phyloP scores from a whole-genome alignment of 2,329 filamentous ascomycete genomes.

The Pestalotiopsis sp. region DNA sequence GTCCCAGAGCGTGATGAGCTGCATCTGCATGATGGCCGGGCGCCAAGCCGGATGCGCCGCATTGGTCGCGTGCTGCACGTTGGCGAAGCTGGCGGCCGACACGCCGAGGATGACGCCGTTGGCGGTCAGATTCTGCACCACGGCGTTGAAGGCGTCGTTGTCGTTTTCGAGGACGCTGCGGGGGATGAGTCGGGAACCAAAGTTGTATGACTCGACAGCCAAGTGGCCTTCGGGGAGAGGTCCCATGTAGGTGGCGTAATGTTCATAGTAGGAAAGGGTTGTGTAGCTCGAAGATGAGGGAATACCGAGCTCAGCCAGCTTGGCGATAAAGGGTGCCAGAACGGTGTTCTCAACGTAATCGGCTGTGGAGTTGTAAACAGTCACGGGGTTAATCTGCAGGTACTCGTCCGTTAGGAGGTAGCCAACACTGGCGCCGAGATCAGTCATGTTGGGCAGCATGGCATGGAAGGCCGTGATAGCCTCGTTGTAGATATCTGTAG shows the following conservation, averaged over 20 bases:
- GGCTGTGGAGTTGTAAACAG: slow-evolving; percentile 29
- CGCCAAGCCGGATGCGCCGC: slow-evolving; percentile 38
- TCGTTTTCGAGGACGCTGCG: slow-evolving; percentile 32
- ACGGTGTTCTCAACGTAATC: slow-evolving; percentile 28
- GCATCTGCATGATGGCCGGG: slow-evolving; percentile 25
- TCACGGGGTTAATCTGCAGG: slow-evolving; percentile 27
- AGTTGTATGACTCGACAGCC: slow-evolving; percentile 32
- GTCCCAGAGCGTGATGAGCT: slow-evolving; percentile 29
- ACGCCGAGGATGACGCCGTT: slow-evolving; percentile 32
- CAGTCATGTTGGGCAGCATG: slow-evolving; percentile 26
- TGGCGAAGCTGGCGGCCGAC: slow-evolving; percentile 26
- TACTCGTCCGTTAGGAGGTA: slow-evolving; percentile 22
- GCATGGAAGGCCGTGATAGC: slow-evolving; percentile 26
- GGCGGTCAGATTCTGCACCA: slow-evolving; percentile 32
- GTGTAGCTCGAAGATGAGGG: slow-evolving; percentile 25
- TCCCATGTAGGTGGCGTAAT: slow-evolving; percentile 38
- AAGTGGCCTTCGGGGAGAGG: slow-evolving; percentile 36
- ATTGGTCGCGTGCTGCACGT: slow-evolving; percentile 24
- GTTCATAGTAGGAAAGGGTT: slow-evolving; percentile 33
- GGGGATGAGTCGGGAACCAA: slow-evolving; percentile 24
- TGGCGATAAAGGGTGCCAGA: slow-evolving; percentile 27
- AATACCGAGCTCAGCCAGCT: slow-evolving; percentile 27
- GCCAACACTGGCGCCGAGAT: slow-evolving; percentile 26
- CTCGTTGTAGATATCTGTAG: slow-evolving; percentile 17
- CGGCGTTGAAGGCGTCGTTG: slow-evolving; percentile 29